Evolutionary conservation across 2,329 filamentous ascomycete genomes (phyloP), one percentile per base, ranked within the genome.

Genomic region (Keithomyces neogunnii): DNA sequence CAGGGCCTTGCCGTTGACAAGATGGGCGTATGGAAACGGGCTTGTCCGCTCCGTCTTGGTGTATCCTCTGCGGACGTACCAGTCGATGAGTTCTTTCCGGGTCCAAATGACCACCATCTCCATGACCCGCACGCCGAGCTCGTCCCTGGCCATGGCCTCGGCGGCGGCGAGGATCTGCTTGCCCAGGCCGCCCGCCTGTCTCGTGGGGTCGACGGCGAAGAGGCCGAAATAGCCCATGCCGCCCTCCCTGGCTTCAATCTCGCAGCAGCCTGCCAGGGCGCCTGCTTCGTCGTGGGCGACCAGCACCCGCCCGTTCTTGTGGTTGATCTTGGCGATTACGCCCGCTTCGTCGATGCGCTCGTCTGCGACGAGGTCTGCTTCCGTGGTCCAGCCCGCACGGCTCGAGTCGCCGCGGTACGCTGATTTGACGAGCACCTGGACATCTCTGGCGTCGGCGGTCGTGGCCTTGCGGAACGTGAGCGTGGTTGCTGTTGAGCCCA

Each of bases 31-130:
- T 0, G 74, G 74, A 46, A 77, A 77, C 3, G 69, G 68, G 50
- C 54, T 59, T 53, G 57, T 69, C 60, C 69, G 64, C 5, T 67
- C 70, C 4, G 70, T 73, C 49, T 53, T 56, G 19, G 28, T 35
- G 49, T 75, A 78, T 0, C 75, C 75, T 28, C 70, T 58, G 4
- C 73, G 60, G 6, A 64, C 45, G 51, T 77, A 78, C 69, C 72
- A 78, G 19, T 62, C 58, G 45, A 77, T 69, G 44, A 78, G 59
- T 59, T 76, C 73, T 0, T 62, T 53, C 9, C 75, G 58, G 11
- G 62, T 62, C 65, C 65, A 70, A 33, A 77, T 69, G 38, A 75
- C 74, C 6, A 53, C 58, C 69, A 78, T 71, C 56, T 73, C 72
- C 61, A 78, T 59, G 49, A 55, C 59, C 1, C 40, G 32, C 0